Conservation (phyloP, 2,329 filamentous ascomycete species). For the Neofusicoccum laricinum region DNA sequence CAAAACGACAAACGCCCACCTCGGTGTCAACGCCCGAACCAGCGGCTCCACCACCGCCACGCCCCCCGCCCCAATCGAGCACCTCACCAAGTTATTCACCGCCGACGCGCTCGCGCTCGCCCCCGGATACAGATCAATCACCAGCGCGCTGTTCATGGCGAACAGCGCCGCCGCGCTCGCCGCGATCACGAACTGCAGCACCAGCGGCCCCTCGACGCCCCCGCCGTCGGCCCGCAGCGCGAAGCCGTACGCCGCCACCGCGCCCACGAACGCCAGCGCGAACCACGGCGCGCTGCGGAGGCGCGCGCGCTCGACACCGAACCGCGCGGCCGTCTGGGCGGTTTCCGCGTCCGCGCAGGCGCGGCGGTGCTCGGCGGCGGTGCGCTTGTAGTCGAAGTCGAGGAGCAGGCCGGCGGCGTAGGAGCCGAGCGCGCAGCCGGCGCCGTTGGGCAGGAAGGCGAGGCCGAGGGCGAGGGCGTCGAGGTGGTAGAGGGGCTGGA, state of each 20-base stretch:
- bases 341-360: too few species aligned
- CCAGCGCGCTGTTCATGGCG: slow-evolving; percentile 60
- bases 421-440: slow-evolving; percentile 38
- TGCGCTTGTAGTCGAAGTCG: slow-evolving; percentile 37
- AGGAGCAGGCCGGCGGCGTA: slow-evolving; percentile 42
- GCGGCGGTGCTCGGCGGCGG: not conserved
- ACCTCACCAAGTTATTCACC: not conserved
- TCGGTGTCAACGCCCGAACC: not conserved
- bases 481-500: slow-evolving; percentile 46
- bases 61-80: not conserved
- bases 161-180: slow-evolving; percentile 35
- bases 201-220: slow-evolving; percentile 22
- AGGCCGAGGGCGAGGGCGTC: slow-evolving; percentile 46
- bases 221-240: slow-evolving; percentile 33
- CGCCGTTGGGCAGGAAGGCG: slow-evolving; percentile 38
- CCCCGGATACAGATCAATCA: slow-evolving; percentile 60
- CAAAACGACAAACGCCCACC: not conserved
- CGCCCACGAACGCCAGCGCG: slow-evolving; percentile 34
- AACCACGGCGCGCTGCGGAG: slow-evolving; percentile 42
- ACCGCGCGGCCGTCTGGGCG: too few species aligned
- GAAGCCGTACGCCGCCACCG: slow-evolving; percentile 37
- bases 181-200: slow-evolving; percentile 31
- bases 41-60: not conserved
- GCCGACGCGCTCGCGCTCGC: not conserved
- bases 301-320: slow-evolving; percentile 35